Evolutionary conservation across 805 yeast species (phyloP), one percentile per base, ranked within the genome.

Genomic region (Kodamaea hsintzibuensis): DNA sequence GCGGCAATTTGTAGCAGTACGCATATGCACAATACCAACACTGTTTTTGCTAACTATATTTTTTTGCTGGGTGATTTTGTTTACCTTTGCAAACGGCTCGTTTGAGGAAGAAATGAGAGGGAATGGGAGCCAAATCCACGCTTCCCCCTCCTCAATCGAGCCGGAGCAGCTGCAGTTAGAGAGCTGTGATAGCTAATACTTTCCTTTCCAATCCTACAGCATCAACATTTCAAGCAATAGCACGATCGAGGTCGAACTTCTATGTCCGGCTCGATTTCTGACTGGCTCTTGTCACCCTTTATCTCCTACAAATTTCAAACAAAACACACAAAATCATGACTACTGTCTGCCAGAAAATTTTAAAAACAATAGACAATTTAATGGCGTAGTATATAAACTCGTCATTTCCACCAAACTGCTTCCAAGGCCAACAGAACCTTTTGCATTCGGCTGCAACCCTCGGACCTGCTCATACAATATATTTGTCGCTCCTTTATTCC

Each of bases 401-500:
- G 44, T 40, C 44, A 10, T 40, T 40, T 40, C 44, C 35, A 30
- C 25, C 44, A 17, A 19, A 40, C n/a, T 40, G 44, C 19, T 17
- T 17, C n/a, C 44, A 8, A 40, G 35, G 44, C 44, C 44, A 40
- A 40, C 44, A 50, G 39, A 50, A 13, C 47, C 42, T 43, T 35
- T 50, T 30, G 38, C 43, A 25, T 42, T 44, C 25, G 43, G 19
- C 47, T 27, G 22, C 44, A 42, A 27, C 51, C 35, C 44, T 40
- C 44, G 44, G 25, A 40, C 44, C 35, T 40, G 43, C 38, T 30
- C 44, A 40, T 40, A 40, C 44, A 40, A 40, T 40, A 40, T 40
- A 40, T 40, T 45, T 45, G 57, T 54, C 57, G 50, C 50, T 54
- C 57, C 57, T 54, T 54, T 51, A 40, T 37, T 18, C 17, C 42